Percentiles rank a stretch among this genome's conserved stretches.
Conservation (phyloP, 768 basidiomycete species). For the Calocybe cyanea region DNA sequence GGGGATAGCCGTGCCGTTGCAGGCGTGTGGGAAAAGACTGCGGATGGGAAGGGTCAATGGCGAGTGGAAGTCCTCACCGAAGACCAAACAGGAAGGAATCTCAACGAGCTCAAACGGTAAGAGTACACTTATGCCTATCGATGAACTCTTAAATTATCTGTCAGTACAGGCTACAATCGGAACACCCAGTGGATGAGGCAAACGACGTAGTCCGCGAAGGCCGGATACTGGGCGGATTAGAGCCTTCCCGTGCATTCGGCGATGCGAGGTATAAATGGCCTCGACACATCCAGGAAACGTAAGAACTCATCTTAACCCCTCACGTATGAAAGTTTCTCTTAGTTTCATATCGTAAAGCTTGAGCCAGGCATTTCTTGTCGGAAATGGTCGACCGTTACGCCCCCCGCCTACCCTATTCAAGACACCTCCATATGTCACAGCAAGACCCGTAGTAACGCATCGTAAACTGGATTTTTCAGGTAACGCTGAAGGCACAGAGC, state of each 20-base stretch:
- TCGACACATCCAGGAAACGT: slow-evolving; percentile 68
- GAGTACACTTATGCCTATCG: slow-evolving; percentile 11
- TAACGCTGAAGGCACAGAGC: slow-evolving; percentile 18
- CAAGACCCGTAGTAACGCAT: slow-evolving; percentile 79
- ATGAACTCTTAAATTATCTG: not conserved
- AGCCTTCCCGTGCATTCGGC: slow-evolving; percentile 84
- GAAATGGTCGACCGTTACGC: slow-evolving; percentile 57
- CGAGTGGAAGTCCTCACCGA: slow-evolving; percentile 90
- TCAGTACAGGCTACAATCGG: slow-evolving; percentile 60
- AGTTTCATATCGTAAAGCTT: slow-evolving; percentile 30
- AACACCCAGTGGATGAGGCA: slow-evolving; percentile 78
- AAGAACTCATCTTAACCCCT: slow-evolving; percentile 21
- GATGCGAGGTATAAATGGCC: slow-evolving; percentile 91
- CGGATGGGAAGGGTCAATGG: slow-evolving; percentile 73
- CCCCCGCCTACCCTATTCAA: slow-evolving; percentile 60
- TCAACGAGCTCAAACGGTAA: slow-evolving; percentile 78
- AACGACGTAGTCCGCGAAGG: slow-evolving; percentile 72
- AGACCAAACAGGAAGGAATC: slow-evolving; percentile 94
- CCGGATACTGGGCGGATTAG: slow-evolving; percentile 82
- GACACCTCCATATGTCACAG: slow-evolving; percentile 92
- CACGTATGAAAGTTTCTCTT: slow-evolving; percentile 1
- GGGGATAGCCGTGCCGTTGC: slow-evolving; percentile 97
- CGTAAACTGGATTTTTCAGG: slow-evolving; percentile 59
- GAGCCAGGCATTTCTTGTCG: slow-evolving; percentile 63
- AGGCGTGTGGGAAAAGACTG: slow-evolving; percentile 77